A percentile compares a stretch with the other conserved stretches of the same genome.
Conservation (phyloP, 306 rosid genomes). For the Lathyrus oleraceus region DNA sequence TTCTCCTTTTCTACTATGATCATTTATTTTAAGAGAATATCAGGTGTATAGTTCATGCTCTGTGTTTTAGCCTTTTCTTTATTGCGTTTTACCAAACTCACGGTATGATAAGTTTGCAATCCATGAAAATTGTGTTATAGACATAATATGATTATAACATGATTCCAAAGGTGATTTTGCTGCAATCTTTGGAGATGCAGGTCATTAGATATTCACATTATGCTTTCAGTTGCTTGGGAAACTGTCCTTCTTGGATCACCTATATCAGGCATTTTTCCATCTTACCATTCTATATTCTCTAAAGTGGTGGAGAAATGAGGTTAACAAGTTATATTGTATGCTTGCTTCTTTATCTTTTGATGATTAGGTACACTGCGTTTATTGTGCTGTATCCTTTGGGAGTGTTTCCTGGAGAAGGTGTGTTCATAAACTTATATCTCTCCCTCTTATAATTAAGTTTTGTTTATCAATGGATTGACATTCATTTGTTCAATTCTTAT, state of each 20-base stretch:
- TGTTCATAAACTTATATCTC: conserved; percentile 45
- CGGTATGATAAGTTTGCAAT: conserved; percentile 18
- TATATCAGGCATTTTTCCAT: conserved; percentile 68
- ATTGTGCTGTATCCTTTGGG: conserved; percentile 82
- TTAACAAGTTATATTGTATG: conserved; percentile 15
- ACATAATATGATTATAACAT: background rate
- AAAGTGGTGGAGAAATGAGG: background rate
- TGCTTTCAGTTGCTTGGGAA: conserved; percentile 69
- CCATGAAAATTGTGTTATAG: background rate
- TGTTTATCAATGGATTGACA: conserved; percentile 30
- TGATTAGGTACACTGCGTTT: conserved; percentile 86
- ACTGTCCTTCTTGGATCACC: conserved; percentile 79
- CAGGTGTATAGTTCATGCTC: background rate
- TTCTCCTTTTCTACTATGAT: background rate
- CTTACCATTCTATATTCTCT: background rate
- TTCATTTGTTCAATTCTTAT: conserved; percentile 19
- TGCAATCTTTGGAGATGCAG: conserved; percentile 54
- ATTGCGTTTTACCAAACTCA: background rate
- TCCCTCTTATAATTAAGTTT: conserved; percentile 20
- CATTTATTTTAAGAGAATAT: background rate
- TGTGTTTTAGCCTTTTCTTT: background rate
- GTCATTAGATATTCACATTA: conserved; percentile 80
- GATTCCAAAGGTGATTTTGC: conserved; percentile 19
- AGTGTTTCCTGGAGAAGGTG: conserved; percentile 84
- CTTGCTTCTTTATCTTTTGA: conserved; percentile 27